These are phyloP conservation scores for Hirschfeldia incana DNA, from an alignment of 345 rosid genomes.

Conservation along the genomic window DNA sequence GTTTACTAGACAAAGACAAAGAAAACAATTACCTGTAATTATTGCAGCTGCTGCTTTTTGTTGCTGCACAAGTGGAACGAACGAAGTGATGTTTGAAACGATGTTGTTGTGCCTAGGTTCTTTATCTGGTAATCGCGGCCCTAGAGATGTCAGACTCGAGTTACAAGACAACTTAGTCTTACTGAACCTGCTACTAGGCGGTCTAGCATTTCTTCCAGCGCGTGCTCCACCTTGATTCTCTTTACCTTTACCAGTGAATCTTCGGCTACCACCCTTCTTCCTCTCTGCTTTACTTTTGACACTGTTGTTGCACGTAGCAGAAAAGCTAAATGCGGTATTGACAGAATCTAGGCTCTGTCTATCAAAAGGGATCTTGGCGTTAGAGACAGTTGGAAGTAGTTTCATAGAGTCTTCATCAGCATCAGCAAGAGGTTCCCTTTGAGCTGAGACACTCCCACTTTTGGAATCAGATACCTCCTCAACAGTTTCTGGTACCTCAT, in stretches of 20 bases:
- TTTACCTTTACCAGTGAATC: conserved; percentile 46
- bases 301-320: conserved; percentile 47
- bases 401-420: conserved; percentile 45
- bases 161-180: conserved; percentile 62
- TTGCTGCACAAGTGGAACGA: conserved; percentile 82
- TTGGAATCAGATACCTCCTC: conserved; percentile 41
- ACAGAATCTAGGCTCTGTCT: conserved; percentile 75
- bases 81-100: conserved; percentile 74
- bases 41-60: conserved; percentile 60
- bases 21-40: conserved; percentile 53
- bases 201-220: conserved; percentile 42
- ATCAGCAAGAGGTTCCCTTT: conserved; percentile 62
- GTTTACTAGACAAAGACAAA: not conserved
- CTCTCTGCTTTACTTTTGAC: conserved; percentile 46
- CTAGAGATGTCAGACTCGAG: conserved; percentile 46
- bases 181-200: conserved; percentile 52
- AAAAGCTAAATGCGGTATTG: conserved; percentile 51
- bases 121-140: conserved; percentile 45
- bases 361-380: conserved; percentile 44
- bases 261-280: conserved; percentile 49
- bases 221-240: conserved; percentile 48
- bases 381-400: conserved; percentile 49
- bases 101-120: conserved; percentile 67
- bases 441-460: conserved; percentile 38
- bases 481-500: conserved; percentile 47